Conservation (phyloP, 2,329 filamentous ascomycete species). For the Ascochyta lentis region DNA sequence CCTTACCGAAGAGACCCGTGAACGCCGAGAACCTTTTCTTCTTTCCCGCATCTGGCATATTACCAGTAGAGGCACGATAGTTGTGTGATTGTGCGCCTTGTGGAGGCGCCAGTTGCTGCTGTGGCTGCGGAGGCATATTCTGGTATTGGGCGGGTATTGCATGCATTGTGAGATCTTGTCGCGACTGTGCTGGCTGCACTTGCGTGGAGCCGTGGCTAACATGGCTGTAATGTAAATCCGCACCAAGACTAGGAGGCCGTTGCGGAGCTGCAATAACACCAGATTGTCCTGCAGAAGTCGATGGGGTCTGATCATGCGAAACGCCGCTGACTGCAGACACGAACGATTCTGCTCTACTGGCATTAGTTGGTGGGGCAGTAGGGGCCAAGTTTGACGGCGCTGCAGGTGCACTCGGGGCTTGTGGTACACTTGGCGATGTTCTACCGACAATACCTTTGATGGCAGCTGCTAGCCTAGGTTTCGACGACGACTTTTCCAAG, state of each 20-base stretch:
- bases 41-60: slow-evolving; percentile 36
- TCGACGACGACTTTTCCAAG: slow-evolving; percentile 34
- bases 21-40: slow-evolving; percentile 56
- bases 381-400: not conserved
- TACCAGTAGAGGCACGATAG: slow-evolving; percentile 23
- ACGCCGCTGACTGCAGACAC: slow-evolving; percentile 32
- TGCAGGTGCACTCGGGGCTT: slow-evolving; percentile 5
- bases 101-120: slow-evolving; percentile 14
- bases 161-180: slow-evolving; percentile 37
- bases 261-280: slow-evolving; percentile 20
- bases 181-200: slow-evolving; percentile 38
- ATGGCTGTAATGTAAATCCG: slow-evolving; percentile 39
- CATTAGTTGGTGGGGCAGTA: not conserved
- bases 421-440: slow-evolving; percentile 22
- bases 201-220: slow-evolving; percentile 39
- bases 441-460: slow-evolving; percentile 53
- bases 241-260: slow-evolving; percentile 36
- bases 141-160: slow-evolving; percentile 29
- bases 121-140: slow-evolving; percentile 23
- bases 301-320: slow-evolving; percentile 25
- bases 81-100: slow-evolving; percentile 19
- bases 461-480: slow-evolving; percentile 47
- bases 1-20: slow-evolving; percentile 53
- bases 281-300: slow-evolving; percentile 25
- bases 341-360: slow-evolving; percentile 8